Conservation (phyloP, 192 early-diverging fungal genomes). For the Backusella parvicylindrica region DNA sequence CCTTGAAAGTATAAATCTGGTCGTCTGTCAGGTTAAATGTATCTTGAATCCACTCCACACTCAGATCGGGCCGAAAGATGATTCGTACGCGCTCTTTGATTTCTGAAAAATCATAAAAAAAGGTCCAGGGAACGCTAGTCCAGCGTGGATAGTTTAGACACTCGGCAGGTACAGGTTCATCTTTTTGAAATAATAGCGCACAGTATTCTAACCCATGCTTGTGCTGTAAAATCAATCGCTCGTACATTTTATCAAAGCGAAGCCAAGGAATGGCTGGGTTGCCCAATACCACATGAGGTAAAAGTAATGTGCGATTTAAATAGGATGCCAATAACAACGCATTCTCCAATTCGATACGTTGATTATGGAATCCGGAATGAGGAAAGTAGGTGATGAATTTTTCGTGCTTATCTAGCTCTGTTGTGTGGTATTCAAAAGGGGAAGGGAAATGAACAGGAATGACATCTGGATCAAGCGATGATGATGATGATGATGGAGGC, state of each 20-base stretch:
- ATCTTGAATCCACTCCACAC: conserved; percentile 45
- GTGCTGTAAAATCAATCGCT: conserved; percentile 46
- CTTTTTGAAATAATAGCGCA: conserved; percentile 19
- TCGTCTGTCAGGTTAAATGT: conserved; percentile 37
- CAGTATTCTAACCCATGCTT: conserved; percentile 55
- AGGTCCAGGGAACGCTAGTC: conserved; percentile 54
- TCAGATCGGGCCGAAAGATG: conserved; percentile 42
- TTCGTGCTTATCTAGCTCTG: conserved; percentile 8
- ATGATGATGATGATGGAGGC: background rate
- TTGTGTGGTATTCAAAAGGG: conserved; percentile 13
- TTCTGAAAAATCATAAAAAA: conserved; percentile 48
- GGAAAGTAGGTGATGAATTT: conserved; percentile 37
- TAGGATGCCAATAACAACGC: conserved; percentile 50
- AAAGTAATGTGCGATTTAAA: conserved; percentile 50
- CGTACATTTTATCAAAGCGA: conserved; percentile 43
- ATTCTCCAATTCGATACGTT: conserved; percentile 41
- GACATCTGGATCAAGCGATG: background rate
- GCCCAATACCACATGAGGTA: conserved; percentile 49
- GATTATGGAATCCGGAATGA: conserved; percentile 42
- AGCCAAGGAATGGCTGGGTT: conserved; percentile 51
- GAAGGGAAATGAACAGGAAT: conserved; percentile 13
- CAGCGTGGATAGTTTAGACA: conserved; percentile 55
- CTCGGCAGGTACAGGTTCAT: conserved; percentile 44
- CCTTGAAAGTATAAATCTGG: conserved; percentile 39
- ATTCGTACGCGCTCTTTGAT: conserved; percentile 36